Conservation (phyloP, 768 basidiomycete species). For the Amanita polypyramis region DNA sequence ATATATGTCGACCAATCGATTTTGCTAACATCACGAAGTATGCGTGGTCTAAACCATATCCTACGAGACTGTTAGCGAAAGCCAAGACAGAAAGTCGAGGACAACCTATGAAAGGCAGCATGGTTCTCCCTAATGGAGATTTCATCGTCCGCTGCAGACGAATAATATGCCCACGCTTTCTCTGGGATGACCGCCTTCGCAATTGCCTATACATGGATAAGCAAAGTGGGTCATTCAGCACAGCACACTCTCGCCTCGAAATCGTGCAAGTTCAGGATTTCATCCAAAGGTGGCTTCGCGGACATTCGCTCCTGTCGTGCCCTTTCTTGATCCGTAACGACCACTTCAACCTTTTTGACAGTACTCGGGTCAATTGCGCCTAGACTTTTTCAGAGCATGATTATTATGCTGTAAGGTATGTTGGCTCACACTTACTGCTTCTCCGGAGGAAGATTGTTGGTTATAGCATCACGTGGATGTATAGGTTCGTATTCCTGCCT, state of each 20-base stretch:
- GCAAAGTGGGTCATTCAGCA: background rate
- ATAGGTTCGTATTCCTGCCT: conserved; percentile 82
- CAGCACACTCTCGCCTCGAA: conserved; percentile 55
- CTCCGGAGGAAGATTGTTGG: conserved; percentile 66
- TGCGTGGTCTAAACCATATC: conserved; percentile 85
- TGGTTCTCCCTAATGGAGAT: conserved; percentile 87
- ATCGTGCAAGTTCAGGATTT: conserved; percentile 86
- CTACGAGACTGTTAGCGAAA: conserved; percentile 18
- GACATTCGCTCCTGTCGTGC: conserved; percentile 50
- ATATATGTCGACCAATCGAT: conserved; percentile 86
- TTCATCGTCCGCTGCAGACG: conserved; percentile 94
- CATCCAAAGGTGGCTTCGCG: conserved; percentile 60
- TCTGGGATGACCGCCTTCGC: conserved; percentile 73
- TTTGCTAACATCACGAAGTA: conserved; percentile 73
- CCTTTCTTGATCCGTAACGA: conserved; percentile 62
- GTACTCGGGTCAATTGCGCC: conserved; percentile 66
- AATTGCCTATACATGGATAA: conserved; percentile 44
- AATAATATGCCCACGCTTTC: conserved; percentile 95
- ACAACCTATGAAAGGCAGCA: conserved; percentile 78
- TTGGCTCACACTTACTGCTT: conserved; percentile 51
- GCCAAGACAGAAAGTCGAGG: background rate
- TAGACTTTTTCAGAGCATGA: conserved; percentile 31
- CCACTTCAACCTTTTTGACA: conserved; percentile 49
- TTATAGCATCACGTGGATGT: conserved; percentile 78
- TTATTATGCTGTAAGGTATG: background rate